These are phyloP conservation scores for Lachnellula willkommii DNA, from an alignment of 2,329 filamentous ascomycete genomes.

Conservation along the genomic window DNA sequence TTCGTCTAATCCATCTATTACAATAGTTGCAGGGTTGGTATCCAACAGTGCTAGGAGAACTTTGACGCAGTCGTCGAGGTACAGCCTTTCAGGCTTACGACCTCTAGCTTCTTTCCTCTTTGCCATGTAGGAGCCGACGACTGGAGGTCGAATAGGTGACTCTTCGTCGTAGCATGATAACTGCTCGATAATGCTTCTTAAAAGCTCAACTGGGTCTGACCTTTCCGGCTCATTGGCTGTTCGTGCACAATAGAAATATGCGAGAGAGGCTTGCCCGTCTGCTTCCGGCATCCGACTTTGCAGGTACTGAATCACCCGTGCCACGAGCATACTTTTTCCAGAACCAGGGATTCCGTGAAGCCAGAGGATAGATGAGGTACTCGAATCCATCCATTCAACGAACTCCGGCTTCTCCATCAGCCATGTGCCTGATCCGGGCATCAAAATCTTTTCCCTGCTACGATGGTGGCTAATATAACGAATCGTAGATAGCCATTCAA, in stretches of 20 bases:
- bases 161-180: conserved; percentile 8
- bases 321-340: conserved; percentile 32
- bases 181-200: conserved; percentile 23
- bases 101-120: background rate
- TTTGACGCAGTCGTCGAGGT: conserved; percentile 1
- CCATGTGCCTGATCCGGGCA: conserved; percentile 22
- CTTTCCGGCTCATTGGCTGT: conserved; percentile 23
- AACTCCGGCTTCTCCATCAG: conserved; percentile 23
- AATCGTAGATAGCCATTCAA: conserved; percentile 7
- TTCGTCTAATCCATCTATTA: conserved; percentile 11
- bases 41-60: conserved; percentile 1
- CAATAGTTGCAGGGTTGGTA: conserved; percentile 3
- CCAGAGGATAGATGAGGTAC: conserved; percentile 32
- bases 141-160: background rate
- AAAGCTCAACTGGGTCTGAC: conserved; percentile 17
- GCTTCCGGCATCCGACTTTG: background rate
- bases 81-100: background rate
- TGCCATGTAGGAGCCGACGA: background rate
- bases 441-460: conserved; percentile 10
- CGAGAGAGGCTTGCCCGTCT: background rate
- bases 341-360: conserved; percentile 33
- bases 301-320: conserved; percentile 7
- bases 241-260: conserved; percentile 30
- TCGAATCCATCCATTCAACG: conserved; percentile 26
- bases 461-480: conserved; percentile 3